Evolutionary conservation across 345 rosid genomes (phyloP).

Genomic region (Bruguiera sexangula): DNA sequence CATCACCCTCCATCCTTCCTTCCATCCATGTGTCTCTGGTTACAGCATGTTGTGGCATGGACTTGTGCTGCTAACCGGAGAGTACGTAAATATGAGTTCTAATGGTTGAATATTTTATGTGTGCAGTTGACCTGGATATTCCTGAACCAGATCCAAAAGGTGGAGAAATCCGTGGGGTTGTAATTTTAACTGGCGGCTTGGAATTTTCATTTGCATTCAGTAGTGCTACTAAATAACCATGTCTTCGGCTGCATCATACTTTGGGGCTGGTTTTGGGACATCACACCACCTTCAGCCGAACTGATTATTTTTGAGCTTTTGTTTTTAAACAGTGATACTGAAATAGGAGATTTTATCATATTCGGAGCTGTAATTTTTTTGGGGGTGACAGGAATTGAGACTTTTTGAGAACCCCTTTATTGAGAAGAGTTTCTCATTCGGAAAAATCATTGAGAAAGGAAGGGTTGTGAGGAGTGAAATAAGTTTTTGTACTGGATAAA

Average conservation of each 20-base stretch:
- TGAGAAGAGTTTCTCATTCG: neutral
- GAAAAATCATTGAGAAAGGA: neutral
- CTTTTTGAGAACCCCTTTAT: neutral
- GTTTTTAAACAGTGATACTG: neutral
- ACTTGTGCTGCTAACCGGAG: neutral
- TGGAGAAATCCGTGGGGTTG: conserved; percentile 48
- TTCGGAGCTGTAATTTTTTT: neutral
- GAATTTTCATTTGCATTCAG: neutral
- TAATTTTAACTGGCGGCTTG: conserved; percentile 26
- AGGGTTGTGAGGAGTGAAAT: neutral
- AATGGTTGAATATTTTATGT: conserved; percentile 15
- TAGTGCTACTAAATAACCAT: conserved; percentile 20
- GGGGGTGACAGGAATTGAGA: neutral
- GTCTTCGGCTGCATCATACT: conserved; percentile 24
- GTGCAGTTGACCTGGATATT: conserved; percentile 98
- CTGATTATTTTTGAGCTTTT: conserved; percentile 17
- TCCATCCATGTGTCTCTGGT: neutral
- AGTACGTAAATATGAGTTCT: neutral
- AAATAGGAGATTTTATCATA: neutral
- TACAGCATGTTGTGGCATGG: neutral
- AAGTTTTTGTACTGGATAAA: neutral
- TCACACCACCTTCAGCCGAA: conserved; percentile 10
- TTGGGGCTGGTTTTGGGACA: conserved; percentile 20
- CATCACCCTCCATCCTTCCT: neutral
- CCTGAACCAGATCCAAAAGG: conserved; percentile 84